These are phyloP conservation scores for Acanthamoeba healyi DNA, from an alignment of 208 protist genomes.

Conservation along the genomic window DNA sequence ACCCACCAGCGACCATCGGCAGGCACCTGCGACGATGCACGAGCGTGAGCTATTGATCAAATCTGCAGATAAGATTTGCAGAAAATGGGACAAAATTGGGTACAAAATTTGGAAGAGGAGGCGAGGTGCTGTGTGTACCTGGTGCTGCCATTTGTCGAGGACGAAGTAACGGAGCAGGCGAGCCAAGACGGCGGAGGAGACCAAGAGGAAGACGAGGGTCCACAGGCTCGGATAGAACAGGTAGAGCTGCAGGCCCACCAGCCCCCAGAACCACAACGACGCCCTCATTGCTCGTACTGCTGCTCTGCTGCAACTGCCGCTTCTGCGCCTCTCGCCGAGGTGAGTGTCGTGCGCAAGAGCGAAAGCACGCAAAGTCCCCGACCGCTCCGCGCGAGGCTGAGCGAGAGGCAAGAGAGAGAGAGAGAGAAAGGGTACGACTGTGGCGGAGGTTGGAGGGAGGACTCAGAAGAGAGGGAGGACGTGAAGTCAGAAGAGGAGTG, in stretches of 20 bases:
- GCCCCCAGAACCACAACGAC: background rate
- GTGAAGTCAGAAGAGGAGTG: no score
- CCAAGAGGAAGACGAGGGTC: background rate
- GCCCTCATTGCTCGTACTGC: background rate
- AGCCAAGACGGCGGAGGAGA: background rate
- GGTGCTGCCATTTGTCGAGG: slow-evolving; percentile 21
- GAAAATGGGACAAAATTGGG: background rate
- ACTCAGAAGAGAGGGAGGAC: no score
- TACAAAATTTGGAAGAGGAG: background rate
- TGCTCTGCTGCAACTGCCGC: no score
- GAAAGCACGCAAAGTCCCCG: no score
- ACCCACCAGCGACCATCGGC: slow-evolving; percentile 1
- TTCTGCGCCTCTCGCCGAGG: no score
- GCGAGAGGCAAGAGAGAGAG: no score
- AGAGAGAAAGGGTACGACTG: no score
- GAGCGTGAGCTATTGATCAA: background rate
- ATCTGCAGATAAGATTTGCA: background rate
- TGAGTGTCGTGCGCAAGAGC: no score
- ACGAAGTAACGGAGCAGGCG: slow-evolving; percentile 27
- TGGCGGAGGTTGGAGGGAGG: no score
- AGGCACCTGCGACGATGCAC: background rate
- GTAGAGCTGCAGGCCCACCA: slow-evolving; percentile 2
- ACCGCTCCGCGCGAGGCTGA: no score
- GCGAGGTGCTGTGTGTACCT: background rate
- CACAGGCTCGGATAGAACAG: background rate